phyloP scores from a whole-genome alignment of 2,329 filamentous ascomycete species.

The Pseudocercospora musae region DNA sequence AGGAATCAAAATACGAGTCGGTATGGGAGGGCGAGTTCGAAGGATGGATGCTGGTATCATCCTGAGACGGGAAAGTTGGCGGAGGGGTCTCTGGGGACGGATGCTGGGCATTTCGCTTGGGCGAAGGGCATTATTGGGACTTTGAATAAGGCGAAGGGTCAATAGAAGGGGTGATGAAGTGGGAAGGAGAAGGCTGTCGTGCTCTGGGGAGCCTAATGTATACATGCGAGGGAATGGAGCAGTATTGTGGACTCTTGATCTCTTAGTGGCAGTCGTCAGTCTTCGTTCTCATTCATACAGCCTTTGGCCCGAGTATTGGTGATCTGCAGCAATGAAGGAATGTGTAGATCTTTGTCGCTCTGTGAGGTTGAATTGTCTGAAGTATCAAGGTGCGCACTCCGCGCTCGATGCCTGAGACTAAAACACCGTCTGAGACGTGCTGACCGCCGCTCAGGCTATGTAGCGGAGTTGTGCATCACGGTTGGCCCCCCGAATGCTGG shows the following conservation, averaged over 20 bases:
- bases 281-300: not conserved
- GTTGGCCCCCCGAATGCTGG: too few relatives aligned
- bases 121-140: slow-evolving; percentile 20
- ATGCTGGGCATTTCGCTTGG: slow-evolving; percentile 34
- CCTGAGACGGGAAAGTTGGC: slow-evolving; percentile 38
- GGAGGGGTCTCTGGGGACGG: slow-evolving; percentile 40
- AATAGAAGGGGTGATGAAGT: not conserved
- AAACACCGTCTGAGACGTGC: too few relatives aligned
- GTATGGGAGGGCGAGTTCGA: slow-evolving; percentile 52
- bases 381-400: too few relatives aligned
- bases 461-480: too few relatives aligned
- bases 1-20: slow-evolving; percentile 63
- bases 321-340: too few relatives aligned
- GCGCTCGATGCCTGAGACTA: too few relatives aligned
- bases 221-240: not conserved
- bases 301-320: not conserved
- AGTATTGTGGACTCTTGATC: not conserved
- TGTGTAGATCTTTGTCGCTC: too few relatives aligned
- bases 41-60: slow-evolving; percentile 64
- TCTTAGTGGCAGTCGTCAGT: not conserved
- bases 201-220: not conserved
- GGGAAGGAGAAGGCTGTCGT: not conserved
- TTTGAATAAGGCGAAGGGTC: slow-evolving; percentile 21
- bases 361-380: too few relatives aligned
- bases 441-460: too few relatives aligned